Percentiles rank a stretch among this genome's conserved stretches.
These are phyloP conservation scores for Carex littledalei DNA, from an alignment of 176 grass and related monocot genomes.

Conservation along the genomic window DNA sequence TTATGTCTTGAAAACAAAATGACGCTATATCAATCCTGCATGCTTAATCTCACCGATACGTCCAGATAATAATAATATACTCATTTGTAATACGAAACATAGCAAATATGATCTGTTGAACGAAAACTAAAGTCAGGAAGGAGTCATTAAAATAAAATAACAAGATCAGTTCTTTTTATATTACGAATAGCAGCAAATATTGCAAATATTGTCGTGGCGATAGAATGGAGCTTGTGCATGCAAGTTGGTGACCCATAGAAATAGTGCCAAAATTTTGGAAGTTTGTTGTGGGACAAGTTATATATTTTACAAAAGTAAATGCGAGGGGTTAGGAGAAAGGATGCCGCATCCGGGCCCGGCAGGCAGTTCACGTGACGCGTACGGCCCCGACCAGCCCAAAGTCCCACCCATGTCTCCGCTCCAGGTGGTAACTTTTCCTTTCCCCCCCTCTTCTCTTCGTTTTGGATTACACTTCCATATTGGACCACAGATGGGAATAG, in stretches of 20 bases:
- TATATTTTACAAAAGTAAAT: background rate
- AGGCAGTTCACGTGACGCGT: slow-evolving; percentile 27
- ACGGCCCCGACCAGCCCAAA: slow-evolving; percentile 24
- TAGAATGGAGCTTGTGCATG: no score
- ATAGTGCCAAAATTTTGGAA: background rate
- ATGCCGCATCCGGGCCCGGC: background rate
- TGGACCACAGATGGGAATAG: background rate
- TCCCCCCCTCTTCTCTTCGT: background rate
- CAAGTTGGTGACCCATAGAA: background rate
- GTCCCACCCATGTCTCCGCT: slow-evolving; percentile 20
- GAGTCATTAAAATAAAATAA: no score
- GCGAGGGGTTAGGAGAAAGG: background rate
- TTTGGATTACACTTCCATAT: background rate
- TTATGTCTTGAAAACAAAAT: no score
- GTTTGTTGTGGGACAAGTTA: background rate
- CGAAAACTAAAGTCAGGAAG: no score
- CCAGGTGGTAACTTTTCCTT: background rate
- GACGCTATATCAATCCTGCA: no score
- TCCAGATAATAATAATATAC: no score
- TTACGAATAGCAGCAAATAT: no score
- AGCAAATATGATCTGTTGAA: no score
- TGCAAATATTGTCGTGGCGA: no score
- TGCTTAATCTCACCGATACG: no score
- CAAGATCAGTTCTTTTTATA: no score
- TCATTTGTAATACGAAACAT: no score